These are phyloP conservation scores for Termitomyces eurrhizus DNA, from an alignment of 768 basidiomycete species.

Conservation along the genomic window DNA sequence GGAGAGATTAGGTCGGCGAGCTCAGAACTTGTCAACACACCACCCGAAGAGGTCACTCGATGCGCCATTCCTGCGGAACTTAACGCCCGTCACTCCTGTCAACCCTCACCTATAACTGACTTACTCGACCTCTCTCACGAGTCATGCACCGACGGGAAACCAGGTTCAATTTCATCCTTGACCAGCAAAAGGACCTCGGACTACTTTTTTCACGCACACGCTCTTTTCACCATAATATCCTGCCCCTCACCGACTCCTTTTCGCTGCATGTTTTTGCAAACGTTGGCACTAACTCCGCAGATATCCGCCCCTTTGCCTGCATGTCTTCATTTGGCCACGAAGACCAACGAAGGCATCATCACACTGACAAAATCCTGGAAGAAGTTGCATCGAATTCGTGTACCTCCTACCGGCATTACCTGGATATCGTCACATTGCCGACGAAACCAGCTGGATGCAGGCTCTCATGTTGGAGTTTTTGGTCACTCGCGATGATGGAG, in stretches of 20 bases:
- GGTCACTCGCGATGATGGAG: slow-evolving; percentile 58
- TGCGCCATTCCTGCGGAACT: too few relatives aligned
- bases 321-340: slow-evolving; percentile 35
- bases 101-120: not conserved
- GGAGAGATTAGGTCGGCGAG: not conserved
- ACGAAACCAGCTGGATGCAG: slow-evolving; percentile 91
- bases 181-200: slow-evolving; percentile 82
- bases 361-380: slow-evolving; percentile 88
- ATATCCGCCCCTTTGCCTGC: slow-evolving; percentile 67
- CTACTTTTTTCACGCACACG: slow-evolving; percentile 69
- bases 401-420: slow-evolving; percentile 83
- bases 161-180: slow-evolving; percentile 79
- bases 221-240: slow-evolving; percentile 61
- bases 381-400: slow-evolving; percentile 78
- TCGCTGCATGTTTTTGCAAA: slow-evolving; percentile 90
- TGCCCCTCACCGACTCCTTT: slow-evolving; percentile 87
- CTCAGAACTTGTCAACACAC: not conserved
- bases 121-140: too few relatives aligned
- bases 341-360: slow-evolving; percentile 47
- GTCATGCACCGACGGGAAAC: not conserved
- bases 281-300: slow-evolving; percentile 85
- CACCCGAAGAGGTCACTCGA: not conserved
- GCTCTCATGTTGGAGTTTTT: slow-evolving; percentile 73
- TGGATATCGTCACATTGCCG: slow-evolving; percentile 66
- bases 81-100: too few relatives aligned